phyloP scores from a whole-genome alignment of 2,329 filamentous ascomycete genomes.

The Bipolaris victoriae region DNA sequence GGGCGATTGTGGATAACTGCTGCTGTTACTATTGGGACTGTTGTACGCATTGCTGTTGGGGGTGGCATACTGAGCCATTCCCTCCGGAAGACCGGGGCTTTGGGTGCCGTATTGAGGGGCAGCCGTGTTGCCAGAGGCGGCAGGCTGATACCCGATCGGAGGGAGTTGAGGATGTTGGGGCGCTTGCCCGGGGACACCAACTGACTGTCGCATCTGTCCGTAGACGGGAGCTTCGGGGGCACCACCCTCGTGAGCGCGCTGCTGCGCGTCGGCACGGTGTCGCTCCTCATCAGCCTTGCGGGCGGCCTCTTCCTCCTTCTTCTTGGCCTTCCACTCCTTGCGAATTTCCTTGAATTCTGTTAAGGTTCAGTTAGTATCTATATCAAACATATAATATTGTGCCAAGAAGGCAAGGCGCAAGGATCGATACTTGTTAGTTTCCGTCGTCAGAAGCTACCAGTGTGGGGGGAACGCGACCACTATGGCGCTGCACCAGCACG shows the following conservation, averaged over 20 bases:
- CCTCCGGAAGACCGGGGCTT: slow-evolving; percentile 55
- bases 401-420: slow-evolving; percentile 48
- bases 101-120: slow-evolving; percentile 56
- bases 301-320: slow-evolving; percentile 95
- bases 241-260: slow-evolving; percentile 59
- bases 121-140: slow-evolving; percentile 50
- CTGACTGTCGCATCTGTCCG: slow-evolving; percentile 54
- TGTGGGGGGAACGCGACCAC: slow-evolving; percentile 60
- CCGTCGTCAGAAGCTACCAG: slow-evolving; percentile 52
- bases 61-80: slow-evolving; percentile 57
- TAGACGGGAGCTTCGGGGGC: slow-evolving; percentile 54
- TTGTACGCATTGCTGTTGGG: slow-evolving; percentile 52
- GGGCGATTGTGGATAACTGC: slow-evolving; percentile 59
- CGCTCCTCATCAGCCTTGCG: slow-evolving; percentile 91
- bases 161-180: slow-evolving; percentile 56
- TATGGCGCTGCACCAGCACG: slow-evolving; percentile 57
- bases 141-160: slow-evolving; percentile 59
- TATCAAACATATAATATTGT: slow-evolving; percentile 30
- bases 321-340: slow-evolving; percentile 98
- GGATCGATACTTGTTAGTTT: slow-evolving; percentile 52
- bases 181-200: slow-evolving; percentile 53
- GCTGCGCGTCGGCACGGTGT: slow-evolving; percentile 68
- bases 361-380: slow-evolving; percentile 47
- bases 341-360: slow-evolving; percentile 98
- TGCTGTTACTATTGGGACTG: slow-evolving; percentile 51